phyloP scores from a whole-genome alignment of 2,329 filamentous ascomycete species.

The Hypoxylon sp. region DNA sequence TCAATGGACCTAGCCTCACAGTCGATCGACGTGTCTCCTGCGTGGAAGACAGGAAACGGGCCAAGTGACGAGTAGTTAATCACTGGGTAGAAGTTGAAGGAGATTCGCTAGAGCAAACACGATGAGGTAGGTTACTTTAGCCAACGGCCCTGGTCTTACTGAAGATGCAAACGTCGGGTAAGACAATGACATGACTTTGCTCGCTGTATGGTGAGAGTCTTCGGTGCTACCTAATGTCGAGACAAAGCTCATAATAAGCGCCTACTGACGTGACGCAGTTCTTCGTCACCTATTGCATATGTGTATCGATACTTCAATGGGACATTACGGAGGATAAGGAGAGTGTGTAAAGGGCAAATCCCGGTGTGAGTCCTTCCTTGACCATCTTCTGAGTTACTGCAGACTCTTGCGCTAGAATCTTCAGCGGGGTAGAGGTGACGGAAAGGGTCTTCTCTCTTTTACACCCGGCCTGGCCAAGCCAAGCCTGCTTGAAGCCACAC shows the following conservation, averaged over 20 bases:
- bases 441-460: conserved; percentile 27
- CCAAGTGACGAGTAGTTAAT: conserved; percentile 31
- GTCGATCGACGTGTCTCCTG: conserved; percentile 20
- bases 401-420: conserved; percentile 13
- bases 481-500: conserved; percentile 37
- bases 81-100: conserved; percentile 18
- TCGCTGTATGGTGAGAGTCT: conserved; percentile 31
- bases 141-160: conserved; percentile 48
- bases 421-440: conserved; percentile 40
- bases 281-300: conserved; percentile 45
- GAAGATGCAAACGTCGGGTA: conserved; percentile 50
- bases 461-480: conserved; percentile 2
- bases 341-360: conserved; percentile 10
- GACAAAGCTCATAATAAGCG: conserved; percentile 36
- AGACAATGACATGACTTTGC: conserved; percentile 48
- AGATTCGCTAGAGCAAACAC: conserved; percentile 45
- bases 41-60: conserved; percentile 27
- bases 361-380: conserved; percentile 16
- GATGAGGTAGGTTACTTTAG: conserved; percentile 41
- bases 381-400: conserved; percentile 22
- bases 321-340: conserved; percentile 27
- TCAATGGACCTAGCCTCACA: conserved; percentile 13
- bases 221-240: conserved; percentile 35
- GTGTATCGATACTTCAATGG: conserved; percentile 41
- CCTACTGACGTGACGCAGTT: conserved; percentile 43